Evolutionary conservation across 176 grass and related monocot genomes (phyloP), one percentile per base, ranked within the genome.

Genomic region (Elaeis guineensis): DNA sequence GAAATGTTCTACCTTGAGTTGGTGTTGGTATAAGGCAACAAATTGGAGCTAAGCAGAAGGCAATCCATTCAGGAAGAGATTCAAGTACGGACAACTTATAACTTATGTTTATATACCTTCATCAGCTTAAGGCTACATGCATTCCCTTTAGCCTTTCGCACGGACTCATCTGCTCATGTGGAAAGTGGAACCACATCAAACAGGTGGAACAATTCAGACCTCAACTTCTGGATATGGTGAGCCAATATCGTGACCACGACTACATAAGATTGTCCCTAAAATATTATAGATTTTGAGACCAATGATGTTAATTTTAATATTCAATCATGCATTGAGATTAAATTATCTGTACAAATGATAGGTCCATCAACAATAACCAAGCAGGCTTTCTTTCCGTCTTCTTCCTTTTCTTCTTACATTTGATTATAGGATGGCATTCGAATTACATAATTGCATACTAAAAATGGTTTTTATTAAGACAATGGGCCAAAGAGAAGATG

Each of bases 121-220:
- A 78, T 78, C 73, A 11, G 56, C 32, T 63, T 56, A 18, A 61
- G 35, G 57, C 52, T 58, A 30, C 56, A 9, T 11, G 62, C 67
- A 39, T 51, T 54, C 54, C 19, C 71, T 82, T 74, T 62, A 78
- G 57, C 59, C 70, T 52, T 63, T 20, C 59, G 60, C 26, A 82
- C 86, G 78, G 71, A 87, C 48, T 79, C 87, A 90, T 95, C 86
- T 87, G 74, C 44, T 79, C 56, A 74, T 82, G 72, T 69, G 81
- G 87, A 85, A 82, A 73, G 78, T 24, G 60, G 17, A 68, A 74
- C 65, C 55, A 80, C 23, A 52, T 62, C 15, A 26, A 63, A 29
- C 55, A 72, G 58, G 78, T 80, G 73, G 76, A 80, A 57, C 60
- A 21, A 80, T 57, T 53, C 44, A 79, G 81, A 54, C 87, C 87